Percentiles rank a stretch among this genome's conserved stretches.
phyloP scores from a whole-genome alignment of 345 rosid genomes.

The Linum lewisii region DNA sequence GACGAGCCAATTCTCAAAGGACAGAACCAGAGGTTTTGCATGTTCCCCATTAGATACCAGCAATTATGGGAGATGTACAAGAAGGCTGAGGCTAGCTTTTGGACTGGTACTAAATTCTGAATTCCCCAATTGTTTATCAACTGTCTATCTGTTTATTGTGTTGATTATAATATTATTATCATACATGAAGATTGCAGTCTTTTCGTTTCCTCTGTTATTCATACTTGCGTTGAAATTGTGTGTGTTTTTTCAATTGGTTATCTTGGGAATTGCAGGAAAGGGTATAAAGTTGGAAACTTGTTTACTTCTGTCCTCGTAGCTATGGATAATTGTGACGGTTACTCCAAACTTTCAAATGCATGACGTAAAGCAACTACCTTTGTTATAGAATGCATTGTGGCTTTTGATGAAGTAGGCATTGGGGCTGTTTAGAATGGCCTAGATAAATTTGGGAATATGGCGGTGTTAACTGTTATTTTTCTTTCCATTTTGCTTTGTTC shows the following conservation, averaged over 20 bases:
- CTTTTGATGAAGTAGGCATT: too few relatives aligned
- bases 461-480: too few relatives aligned
- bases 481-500: not conserved
- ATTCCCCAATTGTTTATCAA: not conserved
- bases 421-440: too few relatives aligned
- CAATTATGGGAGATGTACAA: conserved; percentile 93
- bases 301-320: not conserved
- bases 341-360: not conserved
- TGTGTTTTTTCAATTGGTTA: not conserved
- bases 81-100: conserved; percentile 88
- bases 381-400: not conserved
- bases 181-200: too few relatives aligned
- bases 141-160: not conserved
- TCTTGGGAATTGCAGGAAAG: not conserved
- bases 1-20: conserved; percentile 63
- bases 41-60: conserved; percentile 74
- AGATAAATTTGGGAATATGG: too few relatives aligned
- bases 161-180: too few relatives aligned
- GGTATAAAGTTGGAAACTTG: not conserved
- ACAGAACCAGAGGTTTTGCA: conserved; percentile 77
- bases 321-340: not conserved
- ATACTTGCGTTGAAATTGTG: not conserved
- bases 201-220: too few relatives aligned
- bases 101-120: conserved; percentile 32
- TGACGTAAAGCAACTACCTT: not conserved